phyloP scores from a whole-genome alignment of 2,329 filamentous ascomycete genomes.

The Furcasterigmium sp. region DNA sequence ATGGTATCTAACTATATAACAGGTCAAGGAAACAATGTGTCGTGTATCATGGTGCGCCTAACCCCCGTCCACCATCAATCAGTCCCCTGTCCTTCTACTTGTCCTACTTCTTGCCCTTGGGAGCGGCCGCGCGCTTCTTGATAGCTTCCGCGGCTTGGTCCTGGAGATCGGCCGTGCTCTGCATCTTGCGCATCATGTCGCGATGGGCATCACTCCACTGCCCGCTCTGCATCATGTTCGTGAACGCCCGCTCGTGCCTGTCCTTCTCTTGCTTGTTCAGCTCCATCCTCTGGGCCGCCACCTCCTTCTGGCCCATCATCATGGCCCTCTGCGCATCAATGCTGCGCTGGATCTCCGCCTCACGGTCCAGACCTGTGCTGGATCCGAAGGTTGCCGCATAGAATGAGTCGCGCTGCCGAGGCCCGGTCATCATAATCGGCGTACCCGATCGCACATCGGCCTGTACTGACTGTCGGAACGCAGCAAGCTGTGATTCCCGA shows the following conservation, averaged over 20 bases:
- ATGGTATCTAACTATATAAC: conserved; percentile 2
- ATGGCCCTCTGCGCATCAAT: conserved; percentile 50
- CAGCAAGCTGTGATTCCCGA: conserved; percentile 57
- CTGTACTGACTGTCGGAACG: conserved; percentile 61
- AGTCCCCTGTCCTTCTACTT: no score
- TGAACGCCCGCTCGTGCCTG: conserved; percentile 57
- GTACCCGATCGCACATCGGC: conserved; percentile 49
- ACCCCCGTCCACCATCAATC: no score
- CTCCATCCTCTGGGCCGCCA: conserved; percentile 55
- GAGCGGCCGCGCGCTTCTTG: no score
- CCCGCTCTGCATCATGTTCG: conserved; percentile 70
- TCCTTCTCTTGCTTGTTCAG: conserved; percentile 52
- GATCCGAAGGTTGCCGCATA: conserved; percentile 4
- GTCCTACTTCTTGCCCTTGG: no score
- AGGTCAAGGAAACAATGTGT: not conserved
- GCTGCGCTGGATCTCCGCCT: conserved; percentile 36
- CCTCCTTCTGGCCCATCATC: conserved; percentile 58
- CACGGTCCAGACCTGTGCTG: conserved; percentile 20
- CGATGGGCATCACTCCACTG: conserved; percentile 72
- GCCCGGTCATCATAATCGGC: conserved; percentile 21
- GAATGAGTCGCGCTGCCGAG: conserved; percentile 28
- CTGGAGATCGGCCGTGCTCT: conserved; percentile 37
- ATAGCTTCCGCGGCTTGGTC: not conserved
- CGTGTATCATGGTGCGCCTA: no score
- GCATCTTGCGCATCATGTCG: conserved; percentile 76